Evolutionary conservation across 2,329 filamentous ascomycete genomes (phyloP).

Genomic region (Pseudonectria buxi): DNA sequence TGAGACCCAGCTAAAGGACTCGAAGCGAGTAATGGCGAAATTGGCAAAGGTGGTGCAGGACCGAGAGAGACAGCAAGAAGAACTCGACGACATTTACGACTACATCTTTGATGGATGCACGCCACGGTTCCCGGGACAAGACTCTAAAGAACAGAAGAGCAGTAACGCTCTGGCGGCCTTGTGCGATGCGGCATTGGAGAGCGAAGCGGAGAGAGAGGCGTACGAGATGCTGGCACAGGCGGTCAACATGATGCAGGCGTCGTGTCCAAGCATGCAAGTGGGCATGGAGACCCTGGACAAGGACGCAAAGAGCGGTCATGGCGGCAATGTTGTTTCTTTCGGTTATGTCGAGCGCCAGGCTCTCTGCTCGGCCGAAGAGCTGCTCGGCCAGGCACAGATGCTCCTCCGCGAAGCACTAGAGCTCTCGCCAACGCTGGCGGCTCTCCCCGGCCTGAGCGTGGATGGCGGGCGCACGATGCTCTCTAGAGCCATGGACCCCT

Average conservation of each 20-base stretch:
- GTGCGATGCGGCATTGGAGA: slow-evolving; percentile 27
- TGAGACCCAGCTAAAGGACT: slow-evolving; percentile 32
- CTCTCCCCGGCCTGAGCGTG: slow-evolving; percentile 23
- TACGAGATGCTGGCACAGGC: slow-evolving; percentile 34
- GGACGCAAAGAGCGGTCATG: too few relatives aligned
- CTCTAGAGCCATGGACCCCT: slow-evolving; percentile 2
- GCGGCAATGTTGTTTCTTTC: too few relatives aligned
- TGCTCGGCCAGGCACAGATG: slow-evolving; percentile 34
- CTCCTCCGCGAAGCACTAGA: slow-evolving; percentile 33
- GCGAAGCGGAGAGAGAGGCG: slow-evolving; percentile 37
- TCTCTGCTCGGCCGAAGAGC: slow-evolving; percentile 40
- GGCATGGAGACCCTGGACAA: too few relatives aligned
- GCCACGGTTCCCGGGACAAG: slow-evolving; percentile 47
- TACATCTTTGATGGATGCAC: slow-evolving; percentile 48
- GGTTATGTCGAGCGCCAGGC: slow-evolving; percentile 41
- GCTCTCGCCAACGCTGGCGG: slow-evolving; percentile 30
- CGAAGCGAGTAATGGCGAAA: slow-evolving; percentile 26
- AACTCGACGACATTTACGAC: slow-evolving; percentile 45
- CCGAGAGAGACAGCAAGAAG: slow-evolving; percentile 34
- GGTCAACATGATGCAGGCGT: slow-evolving; percentile 26
- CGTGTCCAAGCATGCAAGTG: slow-evolving; percentile 33
- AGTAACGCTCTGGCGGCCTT: slow-evolving; percentile 30
- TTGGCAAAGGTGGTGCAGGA: slow-evolving; percentile 30
- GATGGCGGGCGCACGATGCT: too few relatives aligned
- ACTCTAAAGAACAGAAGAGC: slow-evolving; percentile 35